phyloP scores from a whole-genome alignment of 2,329 filamentous ascomycete species.

The Chaetomium globosum region DNA sequence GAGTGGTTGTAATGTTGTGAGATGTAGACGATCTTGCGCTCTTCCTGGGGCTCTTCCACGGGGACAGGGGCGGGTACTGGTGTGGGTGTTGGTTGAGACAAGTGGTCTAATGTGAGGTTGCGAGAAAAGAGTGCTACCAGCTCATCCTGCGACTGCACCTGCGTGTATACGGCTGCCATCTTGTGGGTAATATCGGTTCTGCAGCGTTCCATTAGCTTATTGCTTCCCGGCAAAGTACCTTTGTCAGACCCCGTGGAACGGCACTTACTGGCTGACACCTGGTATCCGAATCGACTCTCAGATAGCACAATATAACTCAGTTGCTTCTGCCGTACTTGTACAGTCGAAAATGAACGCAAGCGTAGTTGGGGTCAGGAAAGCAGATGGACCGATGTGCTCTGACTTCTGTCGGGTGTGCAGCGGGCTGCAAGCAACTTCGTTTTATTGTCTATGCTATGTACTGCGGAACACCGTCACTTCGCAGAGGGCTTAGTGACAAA shows the following conservation, averaged over 20 bases:
- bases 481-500: slow-evolving; percentile 21
- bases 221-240: neutral
- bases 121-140: slow-evolving; percentile 77
- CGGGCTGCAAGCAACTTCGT: slow-evolving; percentile 44
- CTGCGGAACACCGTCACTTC: slow-evolving; percentile 39
- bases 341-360: neutral
- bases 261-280: slow-evolving; percentile 12
- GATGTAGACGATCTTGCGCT: slow-evolving; percentile 65
- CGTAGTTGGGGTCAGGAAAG: slow-evolving; percentile 19
- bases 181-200: slow-evolving; percentile 42
- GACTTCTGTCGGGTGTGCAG: slow-evolving; percentile 27
- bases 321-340: neutral
- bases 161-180: slow-evolving; percentile 45
- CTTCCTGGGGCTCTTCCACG: slow-evolving; percentile 36
- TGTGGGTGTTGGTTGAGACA: slow-evolving; percentile 28
- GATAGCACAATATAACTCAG: neutral
- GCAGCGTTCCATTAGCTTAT: slow-evolving; percentile 21
- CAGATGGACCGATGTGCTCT: slow-evolving; percentile 13
- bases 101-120: slow-evolving; percentile 67
- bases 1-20: slow-evolving; percentile 86
- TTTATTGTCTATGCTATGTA: slow-evolving; percentile 57
- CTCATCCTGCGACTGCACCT: slow-evolving; percentile 74
- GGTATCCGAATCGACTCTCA: neutral
- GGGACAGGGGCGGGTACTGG: slow-evolving; percentile 33
- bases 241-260: neutral